Evolutionary conservation across 805 yeast species (phyloP), one percentile per base, ranked within the genome.

Genomic region (Cyberlindnera xylosilytica): DNA sequence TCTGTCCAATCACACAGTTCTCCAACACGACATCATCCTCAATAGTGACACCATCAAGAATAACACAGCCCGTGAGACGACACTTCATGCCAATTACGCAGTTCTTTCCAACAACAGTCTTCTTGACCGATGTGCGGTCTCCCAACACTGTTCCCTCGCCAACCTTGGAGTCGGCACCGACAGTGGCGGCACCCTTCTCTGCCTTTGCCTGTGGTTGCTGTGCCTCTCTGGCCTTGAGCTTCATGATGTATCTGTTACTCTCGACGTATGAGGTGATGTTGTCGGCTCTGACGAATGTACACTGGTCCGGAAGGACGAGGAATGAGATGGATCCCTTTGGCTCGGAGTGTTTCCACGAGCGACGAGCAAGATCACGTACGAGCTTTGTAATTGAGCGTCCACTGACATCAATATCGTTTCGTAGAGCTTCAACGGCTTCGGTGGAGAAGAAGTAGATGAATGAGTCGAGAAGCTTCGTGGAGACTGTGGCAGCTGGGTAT

Each of bases 91-190:
- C 99, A 39, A 95, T 79, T 15, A 51, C 66, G 65, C 96, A 87
- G 53, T 76, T 73, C 10, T 70, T 63, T 6, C 97, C 96, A 22
- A 93, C 72, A 13, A 87, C 87, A 0, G 95, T 76, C 47, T 93
- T 77, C 66, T 93, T 93, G 39, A 93, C 87, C 59, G 82, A 86
- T 17, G 96, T 83, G 52, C 79, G 79, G 56, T 88, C 97, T 16
- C 88, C 93, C 40, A 93, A 61, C 1, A 61, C 63, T n/a, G 91
- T 76, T 28, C 69, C 66, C 10, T 68, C 71, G 10, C 91, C 97
- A 11, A 91, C 81, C 29, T 82, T 62, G 0, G 96, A 86, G 62
- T 91, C 99, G 9, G 81, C 82, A 42, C 98, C 97, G 27, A 93
- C 78, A 13, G 83, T 82, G 1, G 96, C 91, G 4, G 78, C 71